phyloP scores from a whole-genome alignment of 495 filamentous ascomycete species.

The Penicillium canariense region DNA sequence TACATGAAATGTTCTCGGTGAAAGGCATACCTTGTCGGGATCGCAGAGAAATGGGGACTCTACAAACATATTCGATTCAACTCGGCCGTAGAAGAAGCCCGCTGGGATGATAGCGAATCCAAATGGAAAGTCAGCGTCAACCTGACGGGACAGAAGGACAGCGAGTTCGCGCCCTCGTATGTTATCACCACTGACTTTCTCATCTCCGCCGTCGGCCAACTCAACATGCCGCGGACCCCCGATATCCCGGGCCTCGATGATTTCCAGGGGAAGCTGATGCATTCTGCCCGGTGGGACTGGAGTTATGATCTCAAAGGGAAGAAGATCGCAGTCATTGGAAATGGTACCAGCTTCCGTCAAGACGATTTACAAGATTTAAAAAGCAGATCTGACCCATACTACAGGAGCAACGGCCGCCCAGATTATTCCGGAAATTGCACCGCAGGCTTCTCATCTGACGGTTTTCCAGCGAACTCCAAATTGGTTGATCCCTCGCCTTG shows the following conservation, averaged over 20 bases:
- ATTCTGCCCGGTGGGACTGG: conserved; percentile 55
- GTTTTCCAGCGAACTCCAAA: conserved; percentile 69
- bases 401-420: conserved; percentile 69
- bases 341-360: conserved; percentile 32
- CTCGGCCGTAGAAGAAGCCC: conserved; percentile 46
- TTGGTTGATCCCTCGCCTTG: conserved; percentile 56
- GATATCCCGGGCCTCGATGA: conserved; percentile 57
- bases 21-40: conserved; percentile 52
- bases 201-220: conserved; percentile 62
- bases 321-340: conserved; percentile 53
- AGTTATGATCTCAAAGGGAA: conserved; percentile 48
- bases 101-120: conserved; percentile 54
- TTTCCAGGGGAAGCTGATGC: conserved; percentile 53
- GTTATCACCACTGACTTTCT: conserved; percentile 55
- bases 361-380: conserved; percentile 17
- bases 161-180: conserved; percentile 42
- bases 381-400: conserved; percentile 27
- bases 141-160: conserved; percentile 46
- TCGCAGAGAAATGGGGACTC: conserved; percentile 59
- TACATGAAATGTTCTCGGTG: not conserved
- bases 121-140: conserved; percentile 54
- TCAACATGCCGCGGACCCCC: conserved; percentile 59
- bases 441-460: conserved; percentile 51
- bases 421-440: conserved; percentile 63
- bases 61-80: conserved; percentile 58